Conservation (phyloP, 176 grass and related monocot genomes). For the Avena insularis region DNA sequence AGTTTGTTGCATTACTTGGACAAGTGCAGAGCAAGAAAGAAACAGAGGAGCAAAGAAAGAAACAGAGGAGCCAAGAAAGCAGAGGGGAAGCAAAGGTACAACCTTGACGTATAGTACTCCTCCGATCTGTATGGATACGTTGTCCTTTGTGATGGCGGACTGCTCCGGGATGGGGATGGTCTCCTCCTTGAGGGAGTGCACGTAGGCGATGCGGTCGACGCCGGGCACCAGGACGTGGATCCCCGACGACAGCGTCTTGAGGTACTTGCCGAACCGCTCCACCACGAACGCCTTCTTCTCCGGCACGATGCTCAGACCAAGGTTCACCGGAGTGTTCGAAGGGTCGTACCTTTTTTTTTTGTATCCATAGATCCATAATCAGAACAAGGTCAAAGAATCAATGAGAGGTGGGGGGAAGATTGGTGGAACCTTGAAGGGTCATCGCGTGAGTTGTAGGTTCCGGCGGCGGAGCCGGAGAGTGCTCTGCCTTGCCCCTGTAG, state of each 20-base stretch:
- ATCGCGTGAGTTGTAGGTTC: neutral
- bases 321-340: conserved; percentile 58
- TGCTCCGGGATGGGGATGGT: conserved; percentile 89
- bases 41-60: neutral
- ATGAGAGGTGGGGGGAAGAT: no score
- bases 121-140: conserved; percentile 88
- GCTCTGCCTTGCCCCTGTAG: neutral
- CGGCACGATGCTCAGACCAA: conserved; percentile 86
- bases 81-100: neutral
- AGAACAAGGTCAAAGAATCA: neutral
- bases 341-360: neutral
- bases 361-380: no score
- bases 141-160: conserved; percentile 94
- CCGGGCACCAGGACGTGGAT: conserved; percentile 81
- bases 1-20: no score
- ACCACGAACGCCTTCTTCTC: conserved; percentile 94
- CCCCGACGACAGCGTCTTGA: conserved; percentile 74
- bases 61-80: neutral
- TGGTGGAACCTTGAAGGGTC: neutral
- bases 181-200: conserved; percentile 98
- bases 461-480: neutral
- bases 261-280: conserved; percentile 86
- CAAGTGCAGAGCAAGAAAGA: neutral
- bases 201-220: conserved; percentile 86
- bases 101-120: conserved; percentile 95